These are phyloP conservation scores for Acarospora socialis DNA, from an alignment of 2,329 filamentous ascomycete genomes.

Conservation along the genomic window DNA sequence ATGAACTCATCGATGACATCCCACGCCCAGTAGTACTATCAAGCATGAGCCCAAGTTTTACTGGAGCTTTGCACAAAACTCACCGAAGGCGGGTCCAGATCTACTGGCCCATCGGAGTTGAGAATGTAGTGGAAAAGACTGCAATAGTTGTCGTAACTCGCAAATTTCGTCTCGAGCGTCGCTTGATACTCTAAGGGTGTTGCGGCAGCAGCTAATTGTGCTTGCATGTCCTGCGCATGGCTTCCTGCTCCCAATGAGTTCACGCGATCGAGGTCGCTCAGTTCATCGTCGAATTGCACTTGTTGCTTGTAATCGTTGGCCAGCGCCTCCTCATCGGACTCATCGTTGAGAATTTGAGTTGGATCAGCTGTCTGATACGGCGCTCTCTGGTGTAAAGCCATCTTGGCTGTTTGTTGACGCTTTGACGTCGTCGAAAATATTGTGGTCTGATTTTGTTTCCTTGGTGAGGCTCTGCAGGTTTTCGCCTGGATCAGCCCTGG, in stretches of 20 bases:
- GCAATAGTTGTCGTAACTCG: slow-evolving; percentile 99
- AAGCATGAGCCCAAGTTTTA: slow-evolving; percentile 1
- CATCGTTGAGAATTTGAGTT: slow-evolving; percentile 44
- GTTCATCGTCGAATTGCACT: slow-evolving; percentile 80
- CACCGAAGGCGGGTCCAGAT: slow-evolving; percentile 91
- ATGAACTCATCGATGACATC: slow-evolving; percentile 99
- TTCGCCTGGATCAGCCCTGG: too few species aligned
- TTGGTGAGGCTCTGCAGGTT: too few species aligned
- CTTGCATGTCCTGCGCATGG: slow-evolving; percentile 82
- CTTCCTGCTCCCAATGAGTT: slow-evolving; percentile 51
- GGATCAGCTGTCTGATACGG: slow-evolving; percentile 10
- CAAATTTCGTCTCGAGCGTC: slow-evolving; percentile 90
- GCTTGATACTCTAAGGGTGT: slow-evolving; percentile 94
- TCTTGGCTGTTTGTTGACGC: slow-evolving; percentile 2
- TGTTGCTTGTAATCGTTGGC: slow-evolving; percentile 95
- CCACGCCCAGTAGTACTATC: slow-evolving; percentile 97
- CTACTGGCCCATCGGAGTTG: slow-evolving; percentile 97
- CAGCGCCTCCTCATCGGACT: slow-evolving; percentile 91
- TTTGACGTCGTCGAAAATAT: too few species aligned
- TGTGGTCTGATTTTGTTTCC: too few species aligned
- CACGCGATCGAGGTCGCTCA: slow-evolving; percentile 66
- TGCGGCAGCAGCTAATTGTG: slow-evolving; percentile 77
- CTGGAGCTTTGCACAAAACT: slow-evolving; percentile 26
- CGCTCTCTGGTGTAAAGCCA: slow-evolving; percentile 13
- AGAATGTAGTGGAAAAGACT: slow-evolving; percentile 98